Evolutionary conservation across 352 stramenopile species (phyloP), one percentile per base, ranked within the genome.

Genomic region (Phytophthora crassamura): DNA sequence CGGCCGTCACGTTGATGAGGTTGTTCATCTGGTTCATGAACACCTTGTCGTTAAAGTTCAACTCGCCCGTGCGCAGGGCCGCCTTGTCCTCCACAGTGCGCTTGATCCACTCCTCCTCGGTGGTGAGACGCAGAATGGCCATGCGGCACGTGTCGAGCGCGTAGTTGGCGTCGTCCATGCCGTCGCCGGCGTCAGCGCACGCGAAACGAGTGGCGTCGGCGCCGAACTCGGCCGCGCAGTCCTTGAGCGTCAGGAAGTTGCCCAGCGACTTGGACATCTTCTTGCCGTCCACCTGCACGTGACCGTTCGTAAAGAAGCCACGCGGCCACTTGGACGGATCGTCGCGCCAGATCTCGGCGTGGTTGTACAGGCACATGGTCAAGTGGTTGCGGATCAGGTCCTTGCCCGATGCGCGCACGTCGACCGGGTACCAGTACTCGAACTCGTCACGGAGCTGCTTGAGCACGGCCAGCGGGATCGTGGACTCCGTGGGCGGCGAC

Each of bases 221-320:
- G 64, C 88, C 94, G 69, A 98, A 99, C 50, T 98, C 94, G 28
- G 92, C 83, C 28, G 98, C 83, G 33, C 94, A 98, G 66, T 99
- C 97, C 74, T 99, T 92, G 64, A 99, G 88, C 70, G 98, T 99
- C 39, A 99, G 75, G 76, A 99, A 99, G 82, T 99, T 99, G 36
- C 98, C 98, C 74, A 96, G 97, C 6, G 93, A 99, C 88, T 99
- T 99, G 48, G 91, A 98, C 98, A 99, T 99, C 81, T 99, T 99
- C 79, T 99, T 95, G 7, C 94, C 97, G 65, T 99, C 97, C 30
- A 98, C 84, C 46, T 91, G 89, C 36, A 99, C 84, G 82, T 99
- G 97, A 25, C 98, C 98, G 75, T 99, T 99, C 53, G 94, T 99
- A 80, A 99, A 99, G 77, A 99, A 99, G 16, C 93, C 89, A 59